Base-by-base conservation (phyloP, 352 stramenopile species). In the Pythium aquatile region DNA sequence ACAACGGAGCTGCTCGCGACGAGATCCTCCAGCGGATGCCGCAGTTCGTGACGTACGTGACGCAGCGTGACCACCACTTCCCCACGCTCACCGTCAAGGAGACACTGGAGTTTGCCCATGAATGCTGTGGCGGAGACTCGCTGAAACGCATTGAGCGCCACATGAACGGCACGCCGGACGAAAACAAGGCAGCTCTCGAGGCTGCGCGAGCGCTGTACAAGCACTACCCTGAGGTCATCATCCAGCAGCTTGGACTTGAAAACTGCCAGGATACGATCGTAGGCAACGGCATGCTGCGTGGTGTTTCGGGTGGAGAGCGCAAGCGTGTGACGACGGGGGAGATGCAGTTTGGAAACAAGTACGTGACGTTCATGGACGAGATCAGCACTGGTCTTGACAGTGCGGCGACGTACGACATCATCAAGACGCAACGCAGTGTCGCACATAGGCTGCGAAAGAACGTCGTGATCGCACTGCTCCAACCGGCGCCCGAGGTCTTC, bases 1-100 rank as follows among this genome's bases (percentile, higher is more conserved):
- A 85, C 73, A 87, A 87, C 54, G 77, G 79, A 32, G 48, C 73
- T 10, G 20, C 61, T 7, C 64, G 68, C 14, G 42, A 74, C 20
- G 52, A 68, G 37, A 37, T 88, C 8, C 30, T 2, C 53, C 73
- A 78, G 55, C 68, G 72, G 0, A 40, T 88, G 39, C 77, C 77
- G 1, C 76, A 87, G 64, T 78, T 85, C 53, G 69, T 79, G 28
- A 65, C 67, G 17, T 85, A 87, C 58, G 75, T 88, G n/a, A 26
- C 26, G 7, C 69, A 73, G 57, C 63, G 65, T 26, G 69, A 75
- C 17, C 20, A 24, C 0, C 20, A 24, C 20, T 24, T 24, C 20
- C 20, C 20, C 20, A 24, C 20, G 20, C 20, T 24, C 20, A 24
- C 20, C 20, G 20, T 24, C 20, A 24, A 24, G 20, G 20, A 24